phyloP scores from a whole-genome alignment of 371 early-diverging fungal genomes.

The Mortierella sp. region DNA sequence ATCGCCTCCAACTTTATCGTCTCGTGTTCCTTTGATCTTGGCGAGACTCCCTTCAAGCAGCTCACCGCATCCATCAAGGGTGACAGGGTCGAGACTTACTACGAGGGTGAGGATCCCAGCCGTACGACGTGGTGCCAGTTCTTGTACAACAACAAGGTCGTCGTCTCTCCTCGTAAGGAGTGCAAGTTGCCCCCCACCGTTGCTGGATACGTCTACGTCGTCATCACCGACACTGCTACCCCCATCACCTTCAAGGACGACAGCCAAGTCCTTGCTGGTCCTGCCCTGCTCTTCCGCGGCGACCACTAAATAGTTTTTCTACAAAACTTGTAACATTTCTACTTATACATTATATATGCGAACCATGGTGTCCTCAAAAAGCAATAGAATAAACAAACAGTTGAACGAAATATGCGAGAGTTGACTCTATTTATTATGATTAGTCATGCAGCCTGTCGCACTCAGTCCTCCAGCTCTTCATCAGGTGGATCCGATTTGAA shows the following conservation, averaged over 20 bases:
- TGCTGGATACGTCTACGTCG: constrained; percentile 28
- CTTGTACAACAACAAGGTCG: constrained; percentile 27
- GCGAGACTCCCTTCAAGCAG: constrained; percentile 21
- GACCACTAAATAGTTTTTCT: constrained; percentile 16
- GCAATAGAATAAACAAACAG: too few relatives aligned
- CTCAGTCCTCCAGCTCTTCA: constrained; percentile 38
- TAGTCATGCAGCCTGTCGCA: constrained; percentile 24
- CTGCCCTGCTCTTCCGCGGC: constrained; percentile 33
- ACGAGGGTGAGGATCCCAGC: neutral
- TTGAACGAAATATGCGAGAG: too few relatives aligned
- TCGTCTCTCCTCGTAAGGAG: constrained; percentile 3
- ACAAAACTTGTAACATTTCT: too few relatives aligned
- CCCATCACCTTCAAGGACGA: constrained; percentile 30
- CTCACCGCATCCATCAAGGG: constrained; percentile 7
- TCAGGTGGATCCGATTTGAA: constrained; percentile 9
- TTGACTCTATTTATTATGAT: neutral
- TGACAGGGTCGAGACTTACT: constrained; percentile 12
- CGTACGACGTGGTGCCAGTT: constrained; percentile 31
- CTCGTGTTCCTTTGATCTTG: constrained; percentile 24
- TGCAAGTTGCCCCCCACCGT: constrained; percentile 20
- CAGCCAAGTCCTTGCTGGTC: constrained; percentile 29
- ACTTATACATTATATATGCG: too few relatives aligned
- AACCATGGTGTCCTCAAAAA: too few relatives aligned
- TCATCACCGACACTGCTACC: constrained; percentile 31
- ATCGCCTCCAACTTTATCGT: constrained; percentile 32